These are phyloP conservation scores for Cryoendolithus antarcticus DNA, from an alignment of 2,329 filamentous ascomycete genomes.

Conservation along the genomic window DNA sequence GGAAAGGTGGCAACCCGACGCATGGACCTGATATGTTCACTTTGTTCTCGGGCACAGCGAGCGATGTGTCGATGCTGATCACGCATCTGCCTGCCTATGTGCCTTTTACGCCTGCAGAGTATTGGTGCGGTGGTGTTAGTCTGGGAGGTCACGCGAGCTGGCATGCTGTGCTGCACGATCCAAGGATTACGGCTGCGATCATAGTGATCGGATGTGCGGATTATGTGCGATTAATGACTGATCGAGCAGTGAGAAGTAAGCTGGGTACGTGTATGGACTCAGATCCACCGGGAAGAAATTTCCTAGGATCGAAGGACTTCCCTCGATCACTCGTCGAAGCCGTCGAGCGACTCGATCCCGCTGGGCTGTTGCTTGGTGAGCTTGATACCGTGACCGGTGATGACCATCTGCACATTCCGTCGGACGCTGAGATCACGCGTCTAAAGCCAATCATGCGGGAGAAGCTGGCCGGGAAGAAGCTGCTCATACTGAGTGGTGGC, in stretches of 20 bases:
- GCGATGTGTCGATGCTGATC: slow-evolving; percentile 65
- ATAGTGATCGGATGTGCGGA: slow-evolving; percentile 83
- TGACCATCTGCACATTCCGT: slow-evolving; percentile 22
- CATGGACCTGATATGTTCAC: slow-evolving; percentile 92
- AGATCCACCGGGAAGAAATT: slow-evolving; percentile 45
- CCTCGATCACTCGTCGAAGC: slow-evolving; percentile 53
- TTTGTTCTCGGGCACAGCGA: slow-evolving; percentile 58
- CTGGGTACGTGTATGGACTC: slow-evolving; percentile 43
- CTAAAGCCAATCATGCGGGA: slow-evolving; percentile 23
- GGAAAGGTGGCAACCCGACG: slow-evolving; percentile 62
- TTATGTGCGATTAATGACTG: slow-evolving; percentile 65
- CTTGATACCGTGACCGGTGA: slow-evolving; percentile 18
- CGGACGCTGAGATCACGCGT: slow-evolving; percentile 33
- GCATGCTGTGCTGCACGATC: slow-evolving; percentile 69
- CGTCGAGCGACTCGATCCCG: slow-evolving; percentile 59
- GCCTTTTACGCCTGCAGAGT: slow-evolving; percentile 38
- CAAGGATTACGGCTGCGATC: slow-evolving; percentile 64
- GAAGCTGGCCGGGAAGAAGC: slow-evolving; percentile 43
- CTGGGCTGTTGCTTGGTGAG: slow-evolving; percentile 52
- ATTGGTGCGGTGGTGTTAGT: slow-evolving; percentile 71
- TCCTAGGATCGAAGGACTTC: slow-evolving; percentile 69
- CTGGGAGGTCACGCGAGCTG: slow-evolving; percentile 81
- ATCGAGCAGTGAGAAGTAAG: slow-evolving; percentile 63
- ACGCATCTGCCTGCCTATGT: slow-evolving; percentile 67
- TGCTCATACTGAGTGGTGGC: slow-evolving; percentile 53